Evolutionary conservation across 371 early-diverging fungal genomes (phyloP), one percentile per base, ranked within the genome.

Genomic region (Amoeboaphelidium occidentale): DNA sequence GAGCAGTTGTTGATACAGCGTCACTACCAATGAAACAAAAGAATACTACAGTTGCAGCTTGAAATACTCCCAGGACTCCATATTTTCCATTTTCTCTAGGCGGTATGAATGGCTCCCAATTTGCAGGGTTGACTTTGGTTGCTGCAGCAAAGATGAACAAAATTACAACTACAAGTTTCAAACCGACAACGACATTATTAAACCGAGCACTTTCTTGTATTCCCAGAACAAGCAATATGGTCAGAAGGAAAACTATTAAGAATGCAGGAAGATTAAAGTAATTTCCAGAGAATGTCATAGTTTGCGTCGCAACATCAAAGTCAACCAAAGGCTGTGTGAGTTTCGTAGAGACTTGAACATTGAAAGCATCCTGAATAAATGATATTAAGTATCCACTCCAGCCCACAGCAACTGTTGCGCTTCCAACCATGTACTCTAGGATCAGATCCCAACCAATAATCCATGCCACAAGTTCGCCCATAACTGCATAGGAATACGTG

Each of bases 21-120:
- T 87, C 90, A 60, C 85, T 86, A 21, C 88, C 87, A 60, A 81
- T 78, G 53, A 81, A 86, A 14, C 84, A 75, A 45, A 87, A 90
- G 60, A 87, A 85, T 6, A 87, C 84, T 0, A 72, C 67, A n/a
- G 74, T 69, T 10, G 84, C 72, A 4, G 73, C 84, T 27, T 77
- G 67, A 51, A 84, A 71, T 13, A 89, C 56, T 25, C 86, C 89
- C 6, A 58, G 4, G 25, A 59, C 67, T 42, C 84, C 84, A 62
- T 67, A 81, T 14, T 61, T 43, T 39, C 64, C 66, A 46, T 56
- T 74, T 57, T 51, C 66, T 6, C 70, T 67, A 3, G 64, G 69
- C 32, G 88, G 90, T 44, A 87, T 60, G 63, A 85, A 85, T 2
- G 88, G 88, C 25, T 53, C 27, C 51, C 74, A 84, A 65, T 87